Percentiles rank a stretch among this genome's conserved stretches.
Conservation (phyloP, 2,329 filamentous ascomycete genomes). For the Ophiostoma populinum region DNA sequence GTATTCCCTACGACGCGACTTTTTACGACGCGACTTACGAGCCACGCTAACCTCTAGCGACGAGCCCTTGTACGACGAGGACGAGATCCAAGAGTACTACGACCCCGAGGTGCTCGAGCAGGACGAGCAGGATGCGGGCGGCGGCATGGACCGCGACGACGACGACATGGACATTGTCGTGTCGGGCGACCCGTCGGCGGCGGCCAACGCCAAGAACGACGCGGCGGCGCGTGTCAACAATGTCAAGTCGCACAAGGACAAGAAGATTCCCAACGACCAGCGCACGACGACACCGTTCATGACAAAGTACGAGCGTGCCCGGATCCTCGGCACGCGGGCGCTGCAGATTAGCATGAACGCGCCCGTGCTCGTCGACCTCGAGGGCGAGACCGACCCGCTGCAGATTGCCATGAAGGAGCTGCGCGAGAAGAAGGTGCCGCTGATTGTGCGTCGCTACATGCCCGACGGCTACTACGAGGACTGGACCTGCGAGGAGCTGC, state of each 20-base stretch:
- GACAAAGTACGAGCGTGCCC: slow-evolving; percentile 96
- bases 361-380: slow-evolving; percentile 85
- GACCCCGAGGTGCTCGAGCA: slow-evolving; percentile 37
- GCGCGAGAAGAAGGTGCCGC: slow-evolving; percentile 93
- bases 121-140: slow-evolving; percentile 34
- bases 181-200: slow-evolving; percentile 44
- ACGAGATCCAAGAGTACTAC: slow-evolving; percentile 43
- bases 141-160: slow-evolving; percentile 34
- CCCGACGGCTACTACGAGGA: slow-evolving; percentile 98
- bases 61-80: slow-evolving; percentile 56
- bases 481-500: slow-evolving; percentile 93
- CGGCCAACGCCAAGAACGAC: slow-evolving; percentile 26
- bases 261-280: slow-evolving; percentile 79
- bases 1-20: slow-evolving; percentile 13
- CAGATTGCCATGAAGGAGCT: slow-evolving; percentile 97
- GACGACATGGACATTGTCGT: slow-evolving; percentile 39
- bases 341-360: slow-evolving; percentile 98
- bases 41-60: slow-evolving; percentile 27
- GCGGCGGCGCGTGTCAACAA: slow-evolving; percentile 34
- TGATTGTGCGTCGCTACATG: slow-evolving; percentile 88
- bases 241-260: slow-evolving; percentile 46
- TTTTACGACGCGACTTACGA: no score
- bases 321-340: slow-evolving; percentile 82
- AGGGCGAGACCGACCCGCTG: slow-evolving; percentile 92
- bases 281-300: slow-evolving; percentile 92